A percentile compares a stretch with the other conserved stretches of the same genome.
Evolutionary conservation across 192 early-diverging fungal species (phyloP).

Genomic region (Podila horticola): DNA sequence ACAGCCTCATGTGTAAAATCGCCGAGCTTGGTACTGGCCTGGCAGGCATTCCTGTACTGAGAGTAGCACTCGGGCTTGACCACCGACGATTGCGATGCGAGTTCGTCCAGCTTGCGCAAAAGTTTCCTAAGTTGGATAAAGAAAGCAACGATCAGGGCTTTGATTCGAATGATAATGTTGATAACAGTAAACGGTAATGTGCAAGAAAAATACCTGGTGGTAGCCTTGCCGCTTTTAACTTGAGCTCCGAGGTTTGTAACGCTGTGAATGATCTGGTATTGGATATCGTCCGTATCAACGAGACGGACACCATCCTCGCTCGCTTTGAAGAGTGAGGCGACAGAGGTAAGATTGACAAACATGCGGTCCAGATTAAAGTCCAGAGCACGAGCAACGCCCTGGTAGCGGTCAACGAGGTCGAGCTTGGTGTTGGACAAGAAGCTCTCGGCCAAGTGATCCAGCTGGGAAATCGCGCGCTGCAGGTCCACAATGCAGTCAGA

Average conservation of each 20-base stretch:
- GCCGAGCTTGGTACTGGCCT: constrained; percentile 58
- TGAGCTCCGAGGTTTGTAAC: constrained; percentile 44
- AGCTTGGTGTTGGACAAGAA: constrained; percentile 62
- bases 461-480: constrained; percentile 72
- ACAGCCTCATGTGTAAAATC: constrained; percentile 58
- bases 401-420: constrained; percentile 63
- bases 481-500: constrained; percentile 73
- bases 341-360: constrained; percentile 58
- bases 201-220: constrained; percentile 54
- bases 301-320: constrained; percentile 52
- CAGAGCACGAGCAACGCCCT: constrained; percentile 58
- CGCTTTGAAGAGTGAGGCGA: constrained; percentile 40
- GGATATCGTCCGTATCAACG: constrained; percentile 58
- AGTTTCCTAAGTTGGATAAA: constrained; percentile 60
- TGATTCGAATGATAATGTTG: not conserved
- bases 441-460: constrained; percentile 72
- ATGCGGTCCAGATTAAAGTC: constrained; percentile 77
- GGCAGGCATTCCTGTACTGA: constrained; percentile 59
- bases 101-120: constrained; percentile 71
- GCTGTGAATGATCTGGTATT: constrained; percentile 55
- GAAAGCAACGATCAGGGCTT: not conserved
- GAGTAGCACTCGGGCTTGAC: constrained; percentile 58
- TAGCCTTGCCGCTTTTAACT: constrained; percentile 65
- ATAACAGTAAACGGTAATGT: not conserved
- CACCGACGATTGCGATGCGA: constrained; percentile 56